Evolutionary conservation across 257 asterid species (phyloP).

Genomic region (Solanum clarkiae): DNA sequence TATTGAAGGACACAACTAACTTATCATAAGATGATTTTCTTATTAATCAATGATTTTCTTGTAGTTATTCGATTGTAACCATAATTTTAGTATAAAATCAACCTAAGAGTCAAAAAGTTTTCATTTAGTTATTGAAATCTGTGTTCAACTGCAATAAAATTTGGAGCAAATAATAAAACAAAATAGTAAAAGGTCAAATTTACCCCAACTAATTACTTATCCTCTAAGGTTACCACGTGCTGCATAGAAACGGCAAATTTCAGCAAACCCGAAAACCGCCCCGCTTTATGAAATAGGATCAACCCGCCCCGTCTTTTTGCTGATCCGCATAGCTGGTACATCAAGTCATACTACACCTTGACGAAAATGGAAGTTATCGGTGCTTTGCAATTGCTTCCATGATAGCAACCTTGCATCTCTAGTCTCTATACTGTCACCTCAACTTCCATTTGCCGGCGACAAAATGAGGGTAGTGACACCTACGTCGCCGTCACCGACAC

Average conservation of each 20-base stretch:
- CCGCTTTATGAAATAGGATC: neutral
- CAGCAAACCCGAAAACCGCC: neutral
- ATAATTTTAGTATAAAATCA: no score
- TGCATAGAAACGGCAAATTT: no score
- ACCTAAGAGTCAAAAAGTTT: neutral
- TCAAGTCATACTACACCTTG: neutral
- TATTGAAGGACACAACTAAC: neutral
- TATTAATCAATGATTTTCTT: no score
- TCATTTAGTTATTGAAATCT: no score
- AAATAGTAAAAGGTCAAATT: no score
- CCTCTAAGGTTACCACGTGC: no score
- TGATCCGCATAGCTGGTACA: neutral
- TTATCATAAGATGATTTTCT: no score
- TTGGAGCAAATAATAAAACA: no score
- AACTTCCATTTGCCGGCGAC: neutral
- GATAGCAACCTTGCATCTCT: neutral
- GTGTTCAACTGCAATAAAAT: no score
- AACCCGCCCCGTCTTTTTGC: neutral
- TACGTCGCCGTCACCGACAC: neutral
- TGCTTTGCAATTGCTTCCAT: neutral
- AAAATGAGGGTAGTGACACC: constrained; percentile 18
- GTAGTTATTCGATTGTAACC: neutral
- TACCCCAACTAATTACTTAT: no score
- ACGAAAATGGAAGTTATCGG: neutral
- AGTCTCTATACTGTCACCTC: neutral